Base-by-base conservation (phyloP, 2,329 filamentous ascomycete species). In the Blumeria graminis region DNA sequence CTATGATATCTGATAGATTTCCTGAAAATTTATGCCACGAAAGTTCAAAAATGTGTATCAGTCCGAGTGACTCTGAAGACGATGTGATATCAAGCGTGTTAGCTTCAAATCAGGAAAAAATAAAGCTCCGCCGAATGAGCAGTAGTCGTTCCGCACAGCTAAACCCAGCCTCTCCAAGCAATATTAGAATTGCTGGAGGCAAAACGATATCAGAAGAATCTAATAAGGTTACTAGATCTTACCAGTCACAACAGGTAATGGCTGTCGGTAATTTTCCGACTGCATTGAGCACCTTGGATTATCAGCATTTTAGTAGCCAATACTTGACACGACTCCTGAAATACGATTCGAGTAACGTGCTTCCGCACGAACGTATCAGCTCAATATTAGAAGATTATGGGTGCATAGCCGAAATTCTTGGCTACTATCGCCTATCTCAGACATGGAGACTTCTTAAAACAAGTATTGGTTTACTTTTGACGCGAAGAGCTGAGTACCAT, bases 1-100 rank as follows among this genome's bases (percentile, higher is more conserved):
- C 62, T 10, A 61, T 43, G 64, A 66, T 55, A 1, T 58, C 64
- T 14, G 62, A 63, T 16, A 46, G 58, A 5, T 61, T 62, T 32
- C 59, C 63, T 11, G 58, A 56, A 32, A 62, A 61, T 57, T 57
- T 61, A 28, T 61, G 76, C 0, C 71, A 68, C 14, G 69, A 69
- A 13, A 69, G 71, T 0, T 72, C 73, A 5, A 70, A 74, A 62
- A 67, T 79, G 22, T 77, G 74, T 61, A 71, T 76, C 56, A 80
- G 76, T 61, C 73, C 74, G 50, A 82, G 78, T 61, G 78, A 82
- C 60, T 82, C 79, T 0, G 79, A 82, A 62, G 79, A 82, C 60
- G 79, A 82, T 55, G 76, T 76, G 0, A 70, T 80, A 6, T 76
- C 75, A 3, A 79, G 71, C 58, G 82, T 82, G 62, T 66, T 82